These are phyloP conservation scores for Atkinsonella texensis DNA, from an alignment of 2,329 filamentous ascomycete species.

Conservation along the genomic window DNA sequence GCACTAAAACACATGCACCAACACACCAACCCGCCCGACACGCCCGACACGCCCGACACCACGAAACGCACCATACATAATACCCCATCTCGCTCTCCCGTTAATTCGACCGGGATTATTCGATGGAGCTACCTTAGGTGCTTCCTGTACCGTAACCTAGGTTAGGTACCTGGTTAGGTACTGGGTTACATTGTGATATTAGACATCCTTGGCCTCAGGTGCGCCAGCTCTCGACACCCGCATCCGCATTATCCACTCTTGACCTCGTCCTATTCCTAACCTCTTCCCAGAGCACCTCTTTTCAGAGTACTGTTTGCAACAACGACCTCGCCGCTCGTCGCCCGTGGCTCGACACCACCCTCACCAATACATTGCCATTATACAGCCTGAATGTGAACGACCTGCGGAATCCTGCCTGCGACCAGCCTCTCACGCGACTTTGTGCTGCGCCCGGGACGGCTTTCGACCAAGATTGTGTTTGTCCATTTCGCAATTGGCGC, in stretches of 20 bases:
- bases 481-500: neutral
- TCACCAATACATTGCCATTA: neutral
- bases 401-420: no score
- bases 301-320: neutral
- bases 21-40: neutral
- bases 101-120: neutral
- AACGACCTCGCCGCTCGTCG: neutral
- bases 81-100: neutral
- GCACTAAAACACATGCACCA: neutral
- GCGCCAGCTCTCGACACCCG: neutral
- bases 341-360: neutral
- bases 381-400: neutral
- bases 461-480: neutral
- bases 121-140: neutral
- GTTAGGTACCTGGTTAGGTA: no score
- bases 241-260: constrained; percentile 5
- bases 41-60: neutral
- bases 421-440: neutral
- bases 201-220: neutral
- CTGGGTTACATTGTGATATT: no score
- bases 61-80: neutral
- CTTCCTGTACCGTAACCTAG: neutral
- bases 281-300: neutral
- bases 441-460: constrained; percentile 1
- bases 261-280: neutral